phyloP scores from a whole-genome alignment of 2,329 filamentous ascomycete genomes.

The Epichloe gansuensis region DNA sequence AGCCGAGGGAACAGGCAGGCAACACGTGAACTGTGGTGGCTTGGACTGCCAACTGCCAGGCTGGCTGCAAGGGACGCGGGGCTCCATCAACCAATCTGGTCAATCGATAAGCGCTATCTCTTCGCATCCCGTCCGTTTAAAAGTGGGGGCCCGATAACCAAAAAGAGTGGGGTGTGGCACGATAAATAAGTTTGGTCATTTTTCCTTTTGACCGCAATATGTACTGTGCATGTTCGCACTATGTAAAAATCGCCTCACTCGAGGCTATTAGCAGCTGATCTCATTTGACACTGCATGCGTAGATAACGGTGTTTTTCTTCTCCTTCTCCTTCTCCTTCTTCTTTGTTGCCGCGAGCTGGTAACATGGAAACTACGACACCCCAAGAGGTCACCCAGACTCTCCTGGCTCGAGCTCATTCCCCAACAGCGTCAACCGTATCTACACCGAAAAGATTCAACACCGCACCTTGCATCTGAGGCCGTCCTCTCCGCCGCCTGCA shows the following conservation, averaged over 20 bases:
- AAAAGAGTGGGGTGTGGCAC: no score
- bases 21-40: constrained; percentile 2
- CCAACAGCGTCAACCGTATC: constrained; percentile 56
- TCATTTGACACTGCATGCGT: no score
- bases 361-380: constrained; percentile 24
- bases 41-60: not conserved
- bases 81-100: not conserved
- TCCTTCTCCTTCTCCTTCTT: not conserved
- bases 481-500: constrained; percentile 54
- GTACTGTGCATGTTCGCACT: no score
- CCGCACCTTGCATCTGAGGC: constrained; percentile 67
- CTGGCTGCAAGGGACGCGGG: not conserved
- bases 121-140: no score
- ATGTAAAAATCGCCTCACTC: no score
- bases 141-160: no score
- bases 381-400: constrained; percentile 38
- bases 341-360: not conserved
- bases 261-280: no score
- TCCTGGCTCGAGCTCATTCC: constrained; percentile 70
- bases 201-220: no score
- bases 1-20: constrained; percentile 4
- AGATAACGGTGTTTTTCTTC: no score
- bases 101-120: not conserved
- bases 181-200: no score
- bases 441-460: constrained; percentile 74